Base-by-base conservation (phyloP, 2,329 filamentous ascomycete species). In the Claviceps sp. region DNA sequence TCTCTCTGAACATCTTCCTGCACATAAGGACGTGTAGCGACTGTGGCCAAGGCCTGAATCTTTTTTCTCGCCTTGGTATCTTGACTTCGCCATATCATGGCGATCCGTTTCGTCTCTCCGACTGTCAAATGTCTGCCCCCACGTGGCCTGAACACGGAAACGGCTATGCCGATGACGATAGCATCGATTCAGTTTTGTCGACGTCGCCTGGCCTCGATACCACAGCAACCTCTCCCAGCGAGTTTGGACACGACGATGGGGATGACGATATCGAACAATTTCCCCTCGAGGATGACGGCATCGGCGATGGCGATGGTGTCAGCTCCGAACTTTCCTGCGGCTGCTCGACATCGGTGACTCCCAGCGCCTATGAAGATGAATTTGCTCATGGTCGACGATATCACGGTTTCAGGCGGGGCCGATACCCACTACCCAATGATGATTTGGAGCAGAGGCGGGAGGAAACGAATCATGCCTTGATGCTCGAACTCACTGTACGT, bases 381-480 rank as follows among this genome's bases (percentile, higher is more conserved):
- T 58, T 63, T 43, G 60, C 61, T 34, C 58, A 65, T 51, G 65
- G 65, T 3, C 63, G 66, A 48, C 60, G 61, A n/a, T 75, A 74
- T 52, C 72, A 75, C 57, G 64, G 65, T 37, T 75, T 68, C 56
- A 65, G 66, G 47, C 61, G 68, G 40, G 69, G 69, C 39, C 62
- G 67, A n/a, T 75, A 74, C 52, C 71, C 72, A 2, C 60, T 75
- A 17, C 71, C 73, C 3, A 75, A 76, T 52, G 71, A 75, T 55
- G 64, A 68, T 37, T 56, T 59, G 8, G 74, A 76, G 59, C 71
- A 74, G 56, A 64, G 66, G 22, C 66, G 72, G 10, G 70, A 76
- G 53, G 69, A 75, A 42, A 64, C 70, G 52, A 70, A 70, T 53
- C 74, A 77, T 54, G 61, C 62, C 11, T 60, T 73, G 55, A 71